Percentiles rank a stretch among this genome's conserved stretches.
These are phyloP conservation scores for Penicillium chermesinum DNA, from an alignment of 495 filamentous ascomycete genomes.

Conservation along the genomic window DNA sequence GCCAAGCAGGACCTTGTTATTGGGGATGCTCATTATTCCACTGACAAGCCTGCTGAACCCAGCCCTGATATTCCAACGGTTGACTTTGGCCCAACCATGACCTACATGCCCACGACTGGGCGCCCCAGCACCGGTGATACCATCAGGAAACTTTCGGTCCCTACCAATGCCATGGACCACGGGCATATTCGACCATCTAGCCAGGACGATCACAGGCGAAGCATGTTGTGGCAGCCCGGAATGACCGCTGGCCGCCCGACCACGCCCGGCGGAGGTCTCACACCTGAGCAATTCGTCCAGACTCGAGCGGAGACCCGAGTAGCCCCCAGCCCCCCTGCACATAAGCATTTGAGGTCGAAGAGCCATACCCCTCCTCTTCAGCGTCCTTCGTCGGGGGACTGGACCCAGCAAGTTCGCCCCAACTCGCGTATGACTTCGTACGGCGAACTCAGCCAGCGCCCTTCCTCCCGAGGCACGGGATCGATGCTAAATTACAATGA, in stretches of 20 bases:
- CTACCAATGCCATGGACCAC: constrained; percentile 27
- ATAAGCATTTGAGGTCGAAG: constrained; percentile 54
- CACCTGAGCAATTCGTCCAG: constrained; percentile 81
- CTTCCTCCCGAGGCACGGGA: constrained; percentile 46
- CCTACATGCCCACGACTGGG: constrained; percentile 52
- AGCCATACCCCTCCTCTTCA: constrained; percentile 44
- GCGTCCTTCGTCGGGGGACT: constrained; percentile 50
- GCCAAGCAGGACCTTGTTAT: constrained; percentile 49
- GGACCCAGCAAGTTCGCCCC: constrained; percentile 47
- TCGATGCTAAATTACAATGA: constrained; percentile 46
- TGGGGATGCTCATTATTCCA: constrained; percentile 54
- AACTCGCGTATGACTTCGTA: constrained; percentile 27
- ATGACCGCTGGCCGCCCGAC: constrained; percentile 44
- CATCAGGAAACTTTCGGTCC: constrained; percentile 26
- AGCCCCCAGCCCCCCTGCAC: constrained; percentile 46
- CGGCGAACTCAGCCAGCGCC: constrained; percentile 43
- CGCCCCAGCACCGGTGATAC: constrained; percentile 36
- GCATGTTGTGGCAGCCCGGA: constrained; percentile 76
- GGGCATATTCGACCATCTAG: constrained; percentile 35
- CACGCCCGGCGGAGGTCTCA: constrained; percentile 42
- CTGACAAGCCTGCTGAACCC: constrained; percentile 26
- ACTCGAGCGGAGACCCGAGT: constrained; percentile 58
- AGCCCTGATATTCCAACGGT: constrained; percentile 63
- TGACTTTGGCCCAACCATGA: constrained; percentile 80
- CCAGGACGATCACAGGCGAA: constrained; percentile 51